Evolutionary conservation across 805 yeast genomes (phyloP), one percentile per base, ranked within the genome.

Genomic region (Starmerella vitae): DNA sequence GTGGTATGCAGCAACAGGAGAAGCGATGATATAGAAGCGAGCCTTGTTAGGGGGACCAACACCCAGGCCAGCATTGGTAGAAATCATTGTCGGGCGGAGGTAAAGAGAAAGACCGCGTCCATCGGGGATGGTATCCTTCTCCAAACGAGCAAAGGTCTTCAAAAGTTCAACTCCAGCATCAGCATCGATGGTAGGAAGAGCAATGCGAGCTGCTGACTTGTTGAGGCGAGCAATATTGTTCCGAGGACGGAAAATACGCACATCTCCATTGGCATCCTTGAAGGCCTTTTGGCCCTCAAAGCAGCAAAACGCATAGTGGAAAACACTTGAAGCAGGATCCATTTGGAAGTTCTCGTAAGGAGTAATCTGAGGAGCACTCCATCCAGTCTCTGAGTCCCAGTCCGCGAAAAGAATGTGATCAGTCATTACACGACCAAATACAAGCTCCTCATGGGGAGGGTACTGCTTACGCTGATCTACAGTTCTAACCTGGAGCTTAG

Each of bases 211-310:
- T 13, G 95, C 93, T 13, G 94, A 82, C 47, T 70, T 66, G 68
- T 84, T 85, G 83, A 88, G 75, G 65, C 97, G 76, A 36, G 55
- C 71, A 93, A 88, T 84, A 68, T 88, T 88, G 71, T 71, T 82
- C 59, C 83, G 81, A 30, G 93, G 83, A 62, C 98, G 76, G 71
- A 88, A 88, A 56, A 91, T 68, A 56, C 94, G 73, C 56, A 84
- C 61, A 45, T 76, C 59, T 46, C 78, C 81, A 19, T 54, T 35
- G 13, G 31, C 48, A 42, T 72, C 75, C 49, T 66, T 63, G 70
- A 85, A 88, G 8, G 96, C 97, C 68, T 88, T 88, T 67, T 88
- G 68, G 51, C 98, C 98, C 67, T 88, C 98, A 51, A 88, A 91
- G 46, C 88, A 71, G 62, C 84, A 94, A 57, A 88, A 91, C 3